These are phyloP conservation scores for Vicia faba DNA, from an alignment of 306 rosid genomes.

Conservation along the genomic window DNA sequence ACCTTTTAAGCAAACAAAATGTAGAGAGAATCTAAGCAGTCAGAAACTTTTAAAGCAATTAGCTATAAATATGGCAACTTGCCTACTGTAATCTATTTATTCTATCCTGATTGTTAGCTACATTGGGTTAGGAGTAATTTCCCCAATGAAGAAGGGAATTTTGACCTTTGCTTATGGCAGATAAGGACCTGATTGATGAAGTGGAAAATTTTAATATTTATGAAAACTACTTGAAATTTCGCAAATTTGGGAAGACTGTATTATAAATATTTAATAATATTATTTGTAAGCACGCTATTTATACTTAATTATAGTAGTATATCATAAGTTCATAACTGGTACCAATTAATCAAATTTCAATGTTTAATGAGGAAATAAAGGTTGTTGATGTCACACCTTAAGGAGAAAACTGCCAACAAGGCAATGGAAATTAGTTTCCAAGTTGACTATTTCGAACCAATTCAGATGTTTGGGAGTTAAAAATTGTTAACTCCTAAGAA, in stretches of 20 bases:
- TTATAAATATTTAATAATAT: neutral
- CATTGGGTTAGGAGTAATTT: neutral
- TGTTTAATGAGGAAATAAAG: neutral
- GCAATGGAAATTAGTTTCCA: neutral
- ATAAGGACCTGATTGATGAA: neutral
- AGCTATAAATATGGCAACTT: neutral
- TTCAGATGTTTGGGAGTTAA: neutral
- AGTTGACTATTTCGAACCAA: neutral
- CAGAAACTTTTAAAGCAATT: neutral
- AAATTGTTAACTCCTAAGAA: neutral
- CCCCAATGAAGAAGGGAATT: neutral
- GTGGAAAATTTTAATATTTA: neutral
- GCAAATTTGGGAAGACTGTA: neutral
- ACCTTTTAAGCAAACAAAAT: neutral
- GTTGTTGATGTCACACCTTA: neutral
- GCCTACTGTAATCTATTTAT: neutral
- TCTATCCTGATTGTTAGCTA: neutral
- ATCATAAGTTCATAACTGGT: neutral
- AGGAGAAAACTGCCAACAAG: conserved; percentile 1
- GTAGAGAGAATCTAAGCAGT: neutral
- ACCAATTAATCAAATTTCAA: neutral
- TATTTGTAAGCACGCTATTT: neutral
- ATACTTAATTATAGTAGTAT: neutral
- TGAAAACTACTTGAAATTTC: neutral
- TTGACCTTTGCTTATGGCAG: neutral